Percentiles rank a stretch among this genome's conserved stretches.
These are phyloP conservation scores for Populus hybrid DNA, from an alignment of 441 rosid species.

Conservation along the genomic window DNA sequence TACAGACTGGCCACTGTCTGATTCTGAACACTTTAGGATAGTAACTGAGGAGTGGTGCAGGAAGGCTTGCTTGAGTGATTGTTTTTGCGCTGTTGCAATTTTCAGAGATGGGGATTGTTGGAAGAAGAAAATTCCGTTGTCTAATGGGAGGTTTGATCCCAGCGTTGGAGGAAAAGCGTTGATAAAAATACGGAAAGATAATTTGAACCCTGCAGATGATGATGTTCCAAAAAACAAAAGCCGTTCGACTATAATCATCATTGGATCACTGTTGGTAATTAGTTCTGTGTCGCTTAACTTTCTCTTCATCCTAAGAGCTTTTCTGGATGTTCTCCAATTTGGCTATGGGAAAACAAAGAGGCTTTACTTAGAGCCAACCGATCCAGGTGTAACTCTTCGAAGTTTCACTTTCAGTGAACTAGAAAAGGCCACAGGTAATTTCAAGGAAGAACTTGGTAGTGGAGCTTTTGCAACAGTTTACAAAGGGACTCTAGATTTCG, in stretches of 20 bases:
- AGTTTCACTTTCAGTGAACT: conserved; percentile 36
- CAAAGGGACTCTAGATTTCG: conserved; percentile 22
- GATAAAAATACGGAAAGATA: conserved; percentile 19
- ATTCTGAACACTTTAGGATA: conserved; percentile 16
- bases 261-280: conserved; percentile 22
- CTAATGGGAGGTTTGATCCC: conserved; percentile 14
- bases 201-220: background rate
- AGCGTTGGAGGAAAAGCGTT: background rate
- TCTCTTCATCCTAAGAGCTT: background rate
- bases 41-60: background rate
- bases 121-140: conserved; percentile 35
- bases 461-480: conserved; percentile 43
- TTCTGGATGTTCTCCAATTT: background rate
- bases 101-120: conserved; percentile 22
- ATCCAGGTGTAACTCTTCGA: background rate
- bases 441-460: conserved; percentile 38
- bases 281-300: conserved; percentile 15
- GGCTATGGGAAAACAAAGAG: background rate
- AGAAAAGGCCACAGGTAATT: conserved; percentile 29
- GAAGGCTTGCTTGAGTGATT: conserved; percentile 28
- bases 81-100: conserved; percentile 40
- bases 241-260: background rate
- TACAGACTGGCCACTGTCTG: conserved; percentile 32
- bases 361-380: too few species aligned
- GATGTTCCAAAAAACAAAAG: background rate